Conservation (phyloP, 805 yeast species). For the Barnettozyma wickerhamii region DNA sequence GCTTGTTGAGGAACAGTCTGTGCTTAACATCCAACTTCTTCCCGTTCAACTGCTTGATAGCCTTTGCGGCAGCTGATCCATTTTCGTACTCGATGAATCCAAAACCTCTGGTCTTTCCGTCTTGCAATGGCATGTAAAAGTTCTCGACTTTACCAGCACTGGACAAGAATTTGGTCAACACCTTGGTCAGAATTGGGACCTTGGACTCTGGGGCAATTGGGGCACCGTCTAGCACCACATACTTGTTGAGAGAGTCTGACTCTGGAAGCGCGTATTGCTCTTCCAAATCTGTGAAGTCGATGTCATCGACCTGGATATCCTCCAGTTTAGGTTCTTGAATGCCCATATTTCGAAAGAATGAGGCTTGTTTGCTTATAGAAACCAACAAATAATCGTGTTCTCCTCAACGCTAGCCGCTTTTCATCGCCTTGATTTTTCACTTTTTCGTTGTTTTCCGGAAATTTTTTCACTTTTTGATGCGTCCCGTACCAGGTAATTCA, state of each 20-base stretch:
- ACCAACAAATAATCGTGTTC: too few relatives aligned
- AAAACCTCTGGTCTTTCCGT: constrained; percentile 80
- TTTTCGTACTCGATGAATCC: constrained; percentile 78
- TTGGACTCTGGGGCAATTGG: constrained; percentile 93
- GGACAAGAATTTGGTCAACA: constrained; percentile 73
- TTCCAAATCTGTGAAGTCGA: constrained; percentile 85
- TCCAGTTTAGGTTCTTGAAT: constrained; percentile 35
- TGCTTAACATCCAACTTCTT: constrained; percentile 94
- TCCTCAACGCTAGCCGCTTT: too few relatives aligned
- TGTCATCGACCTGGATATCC: constrained; percentile 54
- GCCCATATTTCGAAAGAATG: constrained; percentile 7
- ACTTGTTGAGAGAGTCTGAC: constrained; percentile 63
- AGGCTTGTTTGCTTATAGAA: neutral
- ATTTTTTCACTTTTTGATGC: neutral
- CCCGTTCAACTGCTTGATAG: constrained; percentile 76
- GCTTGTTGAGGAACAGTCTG: constrained; percentile 76
- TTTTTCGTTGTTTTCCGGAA: neutral
- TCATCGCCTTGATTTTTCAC: neutral
- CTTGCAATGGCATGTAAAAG: constrained; percentile 75
- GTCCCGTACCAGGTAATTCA: too few relatives aligned
- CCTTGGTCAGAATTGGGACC: constrained; percentile 78
- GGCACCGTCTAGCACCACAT: constrained; percentile 88
- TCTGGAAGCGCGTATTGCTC: constrained; percentile 61
- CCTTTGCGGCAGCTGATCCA: constrained; percentile 64
- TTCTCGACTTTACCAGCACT: constrained; percentile 76